phyloP scores from a whole-genome alignment of 805 yeast genomes.

The Candida sonorensis region DNA sequence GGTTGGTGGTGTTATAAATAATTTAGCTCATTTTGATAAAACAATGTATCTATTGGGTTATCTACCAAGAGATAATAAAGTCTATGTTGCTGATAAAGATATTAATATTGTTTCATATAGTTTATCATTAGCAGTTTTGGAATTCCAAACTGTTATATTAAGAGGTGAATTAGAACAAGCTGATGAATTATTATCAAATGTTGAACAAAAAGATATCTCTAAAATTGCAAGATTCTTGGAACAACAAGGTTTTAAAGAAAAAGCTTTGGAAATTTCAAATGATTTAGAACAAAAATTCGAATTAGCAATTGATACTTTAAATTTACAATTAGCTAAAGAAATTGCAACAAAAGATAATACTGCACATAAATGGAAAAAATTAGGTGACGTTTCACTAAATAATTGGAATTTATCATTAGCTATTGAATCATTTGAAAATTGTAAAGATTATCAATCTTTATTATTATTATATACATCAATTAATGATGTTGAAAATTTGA shows the following conservation, averaged over 20 bases:
- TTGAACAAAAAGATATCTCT: slow-evolving; percentile 59
- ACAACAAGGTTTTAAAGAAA: slow-evolving; percentile 80
- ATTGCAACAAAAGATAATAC: slow-evolving; percentile 48
- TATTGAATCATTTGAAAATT: slow-evolving; percentile 67
- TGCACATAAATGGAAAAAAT: slow-evolving; percentile 79
- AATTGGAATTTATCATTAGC: slow-evolving; percentile 81
- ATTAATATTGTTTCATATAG: slow-evolving; percentile 75
- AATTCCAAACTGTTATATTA: slow-evolving; percentile 91
- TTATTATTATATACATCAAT: slow-evolving; percentile 77
- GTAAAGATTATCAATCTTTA: slow-evolving; percentile 76
- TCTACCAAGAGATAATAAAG: slow-evolving; percentile 81
- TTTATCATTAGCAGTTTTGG: slow-evolving; percentile 79
- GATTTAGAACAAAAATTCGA: slow-evolving; percentile 91
- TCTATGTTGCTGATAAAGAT: slow-evolving; percentile 88
- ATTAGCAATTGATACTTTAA: slow-evolving; percentile 71
- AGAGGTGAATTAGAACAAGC: slow-evolving; percentile 92
- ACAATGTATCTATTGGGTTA: slow-evolving; percentile 84
- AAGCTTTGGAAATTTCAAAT: slow-evolving; percentile 75
- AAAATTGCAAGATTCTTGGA: slow-evolving; percentile 90
- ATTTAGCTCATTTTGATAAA: slow-evolving; percentile 88
- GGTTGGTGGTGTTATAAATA: slow-evolving; percentile 90
- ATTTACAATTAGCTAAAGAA: slow-evolving; percentile 64
- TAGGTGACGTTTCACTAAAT: slow-evolving; percentile 80
- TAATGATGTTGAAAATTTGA: slow-evolving; percentile 57
- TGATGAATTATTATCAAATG: slow-evolving; percentile 53